Base-by-base conservation (phyloP, 2,329 filamentous ascomycete species). In the Aureobasidium mangrovei region DNA sequence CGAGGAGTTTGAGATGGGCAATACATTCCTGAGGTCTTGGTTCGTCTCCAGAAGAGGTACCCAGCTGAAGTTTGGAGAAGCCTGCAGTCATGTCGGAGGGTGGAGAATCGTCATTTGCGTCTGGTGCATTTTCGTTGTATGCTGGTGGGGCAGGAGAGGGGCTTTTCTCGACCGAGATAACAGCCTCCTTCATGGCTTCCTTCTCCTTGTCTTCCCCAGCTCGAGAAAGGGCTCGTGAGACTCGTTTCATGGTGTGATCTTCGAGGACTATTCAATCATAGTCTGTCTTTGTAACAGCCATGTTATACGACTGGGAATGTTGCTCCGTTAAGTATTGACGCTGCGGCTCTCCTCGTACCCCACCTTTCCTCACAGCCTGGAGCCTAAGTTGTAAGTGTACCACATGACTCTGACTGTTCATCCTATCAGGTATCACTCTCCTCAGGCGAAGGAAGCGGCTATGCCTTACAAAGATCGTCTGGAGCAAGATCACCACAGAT, bases 1-100 rank as follows among this genome's bases (percentile, higher is more conserved):
- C 79, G 1, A 91, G 74, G 0, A 91, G 73, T 65, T 88, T 88
- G 29, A 91, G 75, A 65, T 93, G 88, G 0, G 81, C 84, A 26
- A 88, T 77, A 59, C 84, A 88, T 40, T 81, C 76, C 57, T 83
- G 76, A 4, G 67, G 66, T 3, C 18, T 32, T 3, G 55, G 55
- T 7, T 53, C 18, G 2, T 29, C 26, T 27, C 27, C 8, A 4
- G 43, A 26, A 12, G 18, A 18, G 6, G 38, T 9, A 7, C 36
- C 42, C 27, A 54, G 31, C 7, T 32, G 18, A 2, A 48, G 27
- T 3, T 43, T 40, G 4, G 41, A 4, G 28, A 46, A 66, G 28
- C 64, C 63, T 24, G 61, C 61, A 0, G 63, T 63, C 12, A 66
- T 53, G 39, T 65, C 60, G 27, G 65, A 61, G 29, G 61, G 61